Base-by-base conservation (phyloP, 371 early-diverging fungal species). In the Sporodiniella umbellata region DNA sequence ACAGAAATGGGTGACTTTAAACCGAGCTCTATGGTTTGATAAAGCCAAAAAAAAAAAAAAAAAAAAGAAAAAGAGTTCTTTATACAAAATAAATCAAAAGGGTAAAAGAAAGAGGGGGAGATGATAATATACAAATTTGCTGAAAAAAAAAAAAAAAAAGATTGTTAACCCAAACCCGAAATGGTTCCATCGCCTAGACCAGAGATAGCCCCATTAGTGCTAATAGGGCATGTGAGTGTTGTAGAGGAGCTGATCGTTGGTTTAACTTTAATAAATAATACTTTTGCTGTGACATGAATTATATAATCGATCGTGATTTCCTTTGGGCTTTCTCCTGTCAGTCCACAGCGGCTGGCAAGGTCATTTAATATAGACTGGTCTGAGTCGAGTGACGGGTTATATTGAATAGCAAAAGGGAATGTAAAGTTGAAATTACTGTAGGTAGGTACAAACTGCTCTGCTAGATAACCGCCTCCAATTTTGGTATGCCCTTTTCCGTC, bases 321-420 rank as follows among this genome's bases (percentile, higher is more conserved):
- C 15, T 60, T 45, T 17, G 60, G 55, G 3, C 45, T 35, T 7
- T 55, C 49, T 22, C 71, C 71, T 14, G 59, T 54, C 8, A 70
- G 33, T 19, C 80, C 80, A 44, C 83, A 82, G 23, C 67, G 67
- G 11, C 55, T 62, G 6, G 68, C 57, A 44, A 82, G 52, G 18
- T 74, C 77, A 8, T 51, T 59, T 26, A 82, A 30, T 17, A 81
- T 71, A 7, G 68, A 61, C 33, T 65, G 58, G 40, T 74, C 70
- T 2, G 35, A 24, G 23, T 77, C 64, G 0, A 56, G 33, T 3
- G 48, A 33, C 0, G 78, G 62, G 17, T 67, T 51, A 31, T 82
- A 82, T 30, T 56, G 31, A 33, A 80, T 71, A 0, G 56, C 15
- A 42, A 82, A 75, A 11, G 80, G 79, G 51, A 74, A 80, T 0